Evolutionary conservation across 306 rosid species (phyloP), one percentile per base, ranked within the genome.

Genomic region (Canavalia ensiformis): DNA sequence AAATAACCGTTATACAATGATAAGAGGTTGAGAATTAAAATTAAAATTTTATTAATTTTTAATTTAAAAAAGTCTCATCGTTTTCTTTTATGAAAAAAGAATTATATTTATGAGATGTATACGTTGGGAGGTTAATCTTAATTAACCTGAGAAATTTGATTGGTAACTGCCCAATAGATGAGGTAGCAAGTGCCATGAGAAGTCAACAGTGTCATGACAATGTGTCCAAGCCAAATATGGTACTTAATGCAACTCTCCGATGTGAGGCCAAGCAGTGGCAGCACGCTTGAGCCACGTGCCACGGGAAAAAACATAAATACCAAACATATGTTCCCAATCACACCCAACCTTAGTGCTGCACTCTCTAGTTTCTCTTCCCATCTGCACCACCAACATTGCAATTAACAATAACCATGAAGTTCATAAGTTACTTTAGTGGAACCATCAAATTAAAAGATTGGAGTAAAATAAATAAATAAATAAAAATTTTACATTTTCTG

Each of bases 161-260:
- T 0, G 5, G 90, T 87, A 1, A 42, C 75, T 1, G 68, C 84
- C 97, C 94, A 92, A 28, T 58, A 78, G 76, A 83, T 76, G 72
- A 90, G 34, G 71, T 65, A 92, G 73, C 79, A 51, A 60, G 79
- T 0, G 35, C 98, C 96, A 29, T 94, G 98, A 78, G 88, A 54
- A 0, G 98, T 90, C 93, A 92, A 90, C 75, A 90, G 70, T 1
- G 77, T 30, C 94, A 94, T 85, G 46, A 54, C 78, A 0, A 90
- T 33, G 80, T 94, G 87, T 41, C 98, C 98, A 44, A 94, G 74
- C 97, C 98, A 94, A 9, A 94, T 91, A 80, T 94, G 98, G 55
- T 90, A 94, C 66, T 92, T 94, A 13, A 94, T 89, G 88, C 89
- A 60, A 3, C 83, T 78, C 80, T 94, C 98, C 0, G 97, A 91